phyloP scores from a whole-genome alignment of 805 yeast genomes.

The Peterozyma xylosa region DNA sequence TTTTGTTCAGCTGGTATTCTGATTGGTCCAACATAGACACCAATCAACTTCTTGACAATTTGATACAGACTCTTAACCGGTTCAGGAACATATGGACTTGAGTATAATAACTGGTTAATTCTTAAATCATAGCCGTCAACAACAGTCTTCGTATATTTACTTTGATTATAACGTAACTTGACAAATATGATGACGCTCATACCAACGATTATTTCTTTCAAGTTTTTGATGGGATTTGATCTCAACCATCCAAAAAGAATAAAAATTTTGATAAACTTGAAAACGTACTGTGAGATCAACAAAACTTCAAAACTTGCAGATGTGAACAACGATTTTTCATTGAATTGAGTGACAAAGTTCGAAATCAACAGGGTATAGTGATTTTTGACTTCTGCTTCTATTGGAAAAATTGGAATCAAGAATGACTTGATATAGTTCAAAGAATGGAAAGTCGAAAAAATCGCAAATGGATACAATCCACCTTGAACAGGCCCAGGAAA shows the following conservation, averaged over 20 bases:
- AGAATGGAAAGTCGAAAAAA: constrained; percentile 60
- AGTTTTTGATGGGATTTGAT: constrained; percentile 18
- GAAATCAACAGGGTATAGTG: constrained; percentile 20
- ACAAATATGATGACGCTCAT: constrained; percentile 43
- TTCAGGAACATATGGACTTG: constrained; percentile 29
- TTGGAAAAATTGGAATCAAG: constrained; percentile 45
- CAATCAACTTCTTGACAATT: neutral
- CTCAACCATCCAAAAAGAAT: constrained; percentile 25
- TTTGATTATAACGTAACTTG: constrained; percentile 53
- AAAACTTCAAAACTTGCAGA: constrained; percentile 43
- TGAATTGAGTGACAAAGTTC: constrained; percentile 27
- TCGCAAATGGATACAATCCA: constrained; percentile 51
- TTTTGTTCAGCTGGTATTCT: constrained; percentile 2
- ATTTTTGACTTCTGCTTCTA: constrained; percentile 13
- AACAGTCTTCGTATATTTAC: constrained; percentile 43
- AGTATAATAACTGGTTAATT: constrained; percentile 27
- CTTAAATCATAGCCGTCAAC: constrained; percentile 37
- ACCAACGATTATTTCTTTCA: constrained; percentile 30
- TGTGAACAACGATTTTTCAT: constrained; percentile 32
- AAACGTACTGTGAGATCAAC: constrained; percentile 27
- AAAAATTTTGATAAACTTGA: constrained; percentile 35
- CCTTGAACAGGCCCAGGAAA: constrained; percentile 32
- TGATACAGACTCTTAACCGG: constrained; percentile 1
- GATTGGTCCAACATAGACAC: constrained; percentile 5
- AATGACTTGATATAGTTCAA: constrained; percentile 48